Evolutionary conservation across 2,329 filamentous ascomycete species (phyloP).

Genomic region (Pestalotiopsis fici): DNA sequence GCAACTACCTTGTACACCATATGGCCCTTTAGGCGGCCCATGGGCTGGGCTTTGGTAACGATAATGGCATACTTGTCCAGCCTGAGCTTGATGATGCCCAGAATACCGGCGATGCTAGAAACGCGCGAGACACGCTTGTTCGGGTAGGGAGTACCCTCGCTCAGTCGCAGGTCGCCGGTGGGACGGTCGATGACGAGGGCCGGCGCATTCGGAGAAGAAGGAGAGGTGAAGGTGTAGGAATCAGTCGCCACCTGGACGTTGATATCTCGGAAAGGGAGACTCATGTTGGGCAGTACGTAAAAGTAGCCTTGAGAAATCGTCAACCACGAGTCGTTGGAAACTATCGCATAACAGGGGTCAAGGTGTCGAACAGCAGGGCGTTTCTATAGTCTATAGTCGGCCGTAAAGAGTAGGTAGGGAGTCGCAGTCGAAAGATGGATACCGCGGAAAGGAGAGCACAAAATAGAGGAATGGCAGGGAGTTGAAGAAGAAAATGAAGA

Average conservation of each 20-base stretch:
- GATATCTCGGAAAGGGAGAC: conserved; percentile 86
- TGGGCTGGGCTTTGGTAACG: conserved; percentile 89
- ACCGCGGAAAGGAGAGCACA: background rate
- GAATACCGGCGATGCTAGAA: conserved; percentile 90
- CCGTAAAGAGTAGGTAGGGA: background rate
- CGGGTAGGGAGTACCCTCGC: conserved; percentile 74
- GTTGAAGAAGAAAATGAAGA: background rate
- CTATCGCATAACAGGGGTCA: conserved; percentile 2
- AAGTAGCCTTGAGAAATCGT: background rate
- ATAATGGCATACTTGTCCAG: conserved; percentile 96
- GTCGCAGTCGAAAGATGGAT: background rate
- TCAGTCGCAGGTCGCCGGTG: conserved; percentile 84
- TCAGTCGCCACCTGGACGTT: conserved; percentile 91
- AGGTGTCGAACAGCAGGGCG: background rate
- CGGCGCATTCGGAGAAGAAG: conserved; percentile 86
- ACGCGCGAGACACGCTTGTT: conserved; percentile 73
- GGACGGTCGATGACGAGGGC: conserved; percentile 89
- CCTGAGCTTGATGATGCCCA: conserved; percentile 91
- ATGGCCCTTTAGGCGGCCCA: conserved; percentile 91
- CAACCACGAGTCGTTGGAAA: background rate
- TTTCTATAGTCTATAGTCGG: background rate
- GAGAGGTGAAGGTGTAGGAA: conserved; percentile 95
- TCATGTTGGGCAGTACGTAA: conserved; percentile 26
- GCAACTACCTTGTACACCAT: conserved; percentile 92
- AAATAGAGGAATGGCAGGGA: background rate